These are phyloP conservation scores for Parmales sp. DNA, from an alignment of 108 stramenopile genomes.

Conservation along the genomic window DNA sequence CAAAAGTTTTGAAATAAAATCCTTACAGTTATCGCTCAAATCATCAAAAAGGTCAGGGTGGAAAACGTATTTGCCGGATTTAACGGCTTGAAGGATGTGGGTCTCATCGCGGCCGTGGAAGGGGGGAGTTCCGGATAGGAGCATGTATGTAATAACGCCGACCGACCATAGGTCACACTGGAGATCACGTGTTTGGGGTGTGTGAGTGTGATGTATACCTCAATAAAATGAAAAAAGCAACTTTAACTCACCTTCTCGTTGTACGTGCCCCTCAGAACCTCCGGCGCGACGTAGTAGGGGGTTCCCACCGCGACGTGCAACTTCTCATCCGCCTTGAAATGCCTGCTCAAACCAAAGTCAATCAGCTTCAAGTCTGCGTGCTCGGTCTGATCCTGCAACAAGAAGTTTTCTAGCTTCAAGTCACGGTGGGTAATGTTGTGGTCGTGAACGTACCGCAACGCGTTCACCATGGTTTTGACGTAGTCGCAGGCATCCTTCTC, in stretches of 20 bases:
- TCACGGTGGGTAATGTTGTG: constrained; percentile 76
- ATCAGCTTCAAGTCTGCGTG: constrained; percentile 86
- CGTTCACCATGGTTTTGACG: constrained; percentile 80
- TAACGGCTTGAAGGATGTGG: constrained; percentile 46
- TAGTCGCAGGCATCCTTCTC: constrained; percentile 74
- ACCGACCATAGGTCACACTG: constrained; percentile 73
- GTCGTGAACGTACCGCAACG: constrained; percentile 80
- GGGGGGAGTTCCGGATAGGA: constrained; percentile 69
- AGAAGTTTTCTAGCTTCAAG: constrained; percentile 85
- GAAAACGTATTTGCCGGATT: not conserved
- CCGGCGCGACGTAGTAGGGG: constrained; percentile 76
- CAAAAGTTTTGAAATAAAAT: constrained; percentile 68
- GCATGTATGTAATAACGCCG: constrained; percentile 65
- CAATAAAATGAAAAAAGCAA: no score
- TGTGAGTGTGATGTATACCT: no score
- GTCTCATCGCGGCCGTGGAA: constrained; percentile 75
- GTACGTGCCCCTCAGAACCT: constrained; percentile 70
- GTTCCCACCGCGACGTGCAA: constrained; percentile 77
- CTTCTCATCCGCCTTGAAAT: constrained; percentile 69
- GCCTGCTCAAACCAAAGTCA: constrained; percentile 90
- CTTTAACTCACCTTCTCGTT: no score
- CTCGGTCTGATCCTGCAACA: constrained; percentile 51
- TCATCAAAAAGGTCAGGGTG: constrained; percentile 15
- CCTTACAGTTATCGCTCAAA: constrained; percentile 61
- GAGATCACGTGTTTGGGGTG: no score